A percentile compares a stretch with the other conserved stretches of the same genome.
Conservation (phyloP, 345 rosid species). For the Gossypium thurberi region DNA sequence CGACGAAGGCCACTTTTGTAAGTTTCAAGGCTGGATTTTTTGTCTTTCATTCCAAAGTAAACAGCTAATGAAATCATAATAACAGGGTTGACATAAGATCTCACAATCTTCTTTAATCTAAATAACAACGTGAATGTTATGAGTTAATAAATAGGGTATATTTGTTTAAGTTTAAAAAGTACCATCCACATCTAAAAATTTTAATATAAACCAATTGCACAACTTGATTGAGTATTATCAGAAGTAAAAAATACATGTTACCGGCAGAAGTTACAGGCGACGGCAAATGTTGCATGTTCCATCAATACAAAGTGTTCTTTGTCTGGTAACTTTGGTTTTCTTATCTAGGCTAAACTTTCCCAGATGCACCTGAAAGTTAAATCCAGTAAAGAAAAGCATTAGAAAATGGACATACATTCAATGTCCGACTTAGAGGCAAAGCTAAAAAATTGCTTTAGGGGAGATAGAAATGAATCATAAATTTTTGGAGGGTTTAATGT, state of each 20-base stretch:
- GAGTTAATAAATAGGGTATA: no score
- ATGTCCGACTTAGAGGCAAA: not conserved
- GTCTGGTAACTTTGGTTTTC: constrained; percentile 8
- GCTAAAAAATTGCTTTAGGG: no score
- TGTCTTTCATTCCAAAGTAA: not conserved
- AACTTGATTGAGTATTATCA: not conserved
- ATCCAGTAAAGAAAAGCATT: constrained; percentile 9
- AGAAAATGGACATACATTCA: constrained; percentile 3
- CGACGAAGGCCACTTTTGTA: no score
- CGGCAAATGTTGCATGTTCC: constrained; percentile 13
- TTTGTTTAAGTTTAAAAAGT: not conserved
- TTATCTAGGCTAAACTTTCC: constrained; percentile 15
- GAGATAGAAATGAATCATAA: no score
- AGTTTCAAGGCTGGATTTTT: not conserved
- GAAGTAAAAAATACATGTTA: not conserved
- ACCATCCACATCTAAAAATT: not conserved
- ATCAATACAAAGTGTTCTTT: constrained; percentile 19
- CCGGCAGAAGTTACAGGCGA: not conserved
- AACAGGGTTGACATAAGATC: not conserved
- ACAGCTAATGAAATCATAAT: not conserved
- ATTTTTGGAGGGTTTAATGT: no score
- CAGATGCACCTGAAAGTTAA: constrained; percentile 10
- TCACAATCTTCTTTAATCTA: not conserved
- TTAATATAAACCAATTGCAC: not conserved
- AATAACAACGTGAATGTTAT: no score